Evolutionary conservation across 2,329 filamentous ascomycete species (phyloP), one percentile per base, ranked within the genome.

Genomic region (Lomentospora prolificans): DNA sequence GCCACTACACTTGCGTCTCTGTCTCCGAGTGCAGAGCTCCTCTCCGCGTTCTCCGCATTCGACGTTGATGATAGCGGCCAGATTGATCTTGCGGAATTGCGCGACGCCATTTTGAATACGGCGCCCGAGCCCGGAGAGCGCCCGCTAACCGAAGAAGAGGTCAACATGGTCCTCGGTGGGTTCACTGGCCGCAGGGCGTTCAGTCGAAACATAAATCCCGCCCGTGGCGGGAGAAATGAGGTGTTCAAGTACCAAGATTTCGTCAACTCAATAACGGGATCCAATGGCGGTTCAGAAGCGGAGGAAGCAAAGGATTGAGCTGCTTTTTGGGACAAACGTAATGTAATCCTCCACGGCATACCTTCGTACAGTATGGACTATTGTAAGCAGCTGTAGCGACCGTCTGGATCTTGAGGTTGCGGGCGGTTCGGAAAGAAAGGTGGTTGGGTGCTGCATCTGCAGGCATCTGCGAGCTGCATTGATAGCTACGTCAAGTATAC

Each of bases 211-310:
- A 75, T 74, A 68, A 68, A 70, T 63, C 67, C 75, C 60, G 70
- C 81, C 58, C 36, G 44, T 3, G 44, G 55, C 48, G 19, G 56
- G 17, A 12, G 58, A 55, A 31, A 54, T 56, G 92, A 97, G 58
- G 90, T 97, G 0, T 97, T 99, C 70, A 82, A 85, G 64, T 99
- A 97, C 67, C 84, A 89, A 59, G 94, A 99, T 57, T 97, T 97
- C 72, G 89, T 97, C 60, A 80, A 77, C 60, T 85, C 80, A 25
- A 73, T 88, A 52, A 76, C 80, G 62, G 84, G 84, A 2, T 75
- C 78, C 8, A 79, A 71, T 55, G 70, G 68, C 27, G 65, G 62
- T 14, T n/a, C 44, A 3, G 53, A 39, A 7, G 28, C 41, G 44
- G 44, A 50, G 19, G 53, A 48, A 12, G 44, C 24, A 12, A 50